A percentile compares a stretch with the other conserved stretches of the same genome.
Evolutionary conservation across 306 rosid species (phyloP).

Genomic region (Medicago arabica): DNA sequence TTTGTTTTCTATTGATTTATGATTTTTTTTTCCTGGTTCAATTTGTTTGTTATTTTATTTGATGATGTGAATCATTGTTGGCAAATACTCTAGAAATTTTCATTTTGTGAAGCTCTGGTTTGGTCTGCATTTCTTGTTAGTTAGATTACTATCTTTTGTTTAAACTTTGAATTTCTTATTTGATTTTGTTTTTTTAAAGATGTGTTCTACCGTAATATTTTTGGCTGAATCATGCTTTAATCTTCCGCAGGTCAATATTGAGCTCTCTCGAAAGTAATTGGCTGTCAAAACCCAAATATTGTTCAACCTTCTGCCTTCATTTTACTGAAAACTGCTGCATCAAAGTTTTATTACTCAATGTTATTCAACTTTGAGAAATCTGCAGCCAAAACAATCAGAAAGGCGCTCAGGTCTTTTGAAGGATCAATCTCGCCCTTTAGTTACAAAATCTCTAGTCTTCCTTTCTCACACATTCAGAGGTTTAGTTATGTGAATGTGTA

Average conservation of each 20-base stretch:
- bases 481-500: constrained; percentile 76
- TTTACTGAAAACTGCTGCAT: constrained; percentile 24
- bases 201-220: neutral
- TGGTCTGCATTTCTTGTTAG: neutral
- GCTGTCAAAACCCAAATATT: neutral
- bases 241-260: constrained; percentile 8
- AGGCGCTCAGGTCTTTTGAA: constrained; percentile 35
- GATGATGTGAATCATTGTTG: neutral
- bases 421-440: constrained; percentile 33
- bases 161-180: neutral
- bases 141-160: too few species aligned
- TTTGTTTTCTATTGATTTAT: neutral
- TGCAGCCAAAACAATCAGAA: constrained; percentile 47
- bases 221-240: neutral
- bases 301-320: neutral
- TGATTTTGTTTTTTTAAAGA: neutral
- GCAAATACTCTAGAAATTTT: neutral
- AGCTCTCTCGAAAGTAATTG: neutral
- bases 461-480: constrained; percentile 52
- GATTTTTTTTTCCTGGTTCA: neutral
- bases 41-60: neutral
- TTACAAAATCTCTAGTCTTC: constrained; percentile 35
- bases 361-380: constrained; percentile 41
- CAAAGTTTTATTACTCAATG: constrained; percentile 39
- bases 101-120: neutral